These are phyloP conservation scores for Metschnikowia henanensis DNA, from an alignment of 805 yeast genomes.

Conservation along the genomic window DNA sequence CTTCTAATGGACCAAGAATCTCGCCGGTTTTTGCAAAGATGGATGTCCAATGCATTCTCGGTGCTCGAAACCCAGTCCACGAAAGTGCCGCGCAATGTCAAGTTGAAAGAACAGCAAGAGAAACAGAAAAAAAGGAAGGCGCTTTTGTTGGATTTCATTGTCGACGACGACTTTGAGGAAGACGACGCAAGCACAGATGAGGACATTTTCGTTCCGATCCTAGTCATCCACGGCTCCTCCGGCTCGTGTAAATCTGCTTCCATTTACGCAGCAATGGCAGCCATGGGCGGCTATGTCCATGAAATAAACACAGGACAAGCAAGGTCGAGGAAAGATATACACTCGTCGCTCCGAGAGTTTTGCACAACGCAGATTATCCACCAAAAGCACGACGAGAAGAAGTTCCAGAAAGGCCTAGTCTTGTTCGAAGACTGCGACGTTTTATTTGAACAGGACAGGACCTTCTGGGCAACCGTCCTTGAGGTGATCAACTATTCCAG, in stretches of 20 bases:
- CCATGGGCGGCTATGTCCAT: slow-evolving; percentile 67
- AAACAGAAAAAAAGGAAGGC: slow-evolving; percentile 19
- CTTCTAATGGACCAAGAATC: slow-evolving; percentile 32
- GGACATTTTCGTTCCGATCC: slow-evolving; percentile 55
- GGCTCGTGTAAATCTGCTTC: slow-evolving; percentile 82
- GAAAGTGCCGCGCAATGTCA: slow-evolving; percentile 32
- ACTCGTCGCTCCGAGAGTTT: slow-evolving; percentile 66
- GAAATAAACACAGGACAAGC: slow-evolving; percentile 78
- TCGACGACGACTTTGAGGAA: slow-evolving; percentile 27
- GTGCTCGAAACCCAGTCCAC: slow-evolving; percentile 30
- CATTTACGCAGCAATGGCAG: slow-evolving; percentile 64
- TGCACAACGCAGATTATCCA: slow-evolving; percentile 84
- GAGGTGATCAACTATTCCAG: slow-evolving; percentile 60
- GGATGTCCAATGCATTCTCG: slow-evolving; percentile 44
- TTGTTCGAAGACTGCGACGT: slow-evolving; percentile 86
- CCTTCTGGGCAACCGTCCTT: slow-evolving; percentile 75
- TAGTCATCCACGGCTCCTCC: slow-evolving; percentile 65
- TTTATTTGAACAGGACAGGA: slow-evolving; percentile 71
- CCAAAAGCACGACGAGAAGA: slow-evolving; percentile 25
- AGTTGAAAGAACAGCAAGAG: slow-evolving; percentile 26
- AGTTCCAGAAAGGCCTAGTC: slow-evolving; percentile 62
- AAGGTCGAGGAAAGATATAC: slow-evolving; percentile 71
- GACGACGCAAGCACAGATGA: slow-evolving; percentile 31
- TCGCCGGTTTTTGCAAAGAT: slow-evolving; percentile 27
- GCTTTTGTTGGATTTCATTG: slow-evolving; percentile 40